phyloP scores from a whole-genome alignment of 2,329 filamentous ascomycete genomes.

The Emmonsiellopsis sp. region DNA sequence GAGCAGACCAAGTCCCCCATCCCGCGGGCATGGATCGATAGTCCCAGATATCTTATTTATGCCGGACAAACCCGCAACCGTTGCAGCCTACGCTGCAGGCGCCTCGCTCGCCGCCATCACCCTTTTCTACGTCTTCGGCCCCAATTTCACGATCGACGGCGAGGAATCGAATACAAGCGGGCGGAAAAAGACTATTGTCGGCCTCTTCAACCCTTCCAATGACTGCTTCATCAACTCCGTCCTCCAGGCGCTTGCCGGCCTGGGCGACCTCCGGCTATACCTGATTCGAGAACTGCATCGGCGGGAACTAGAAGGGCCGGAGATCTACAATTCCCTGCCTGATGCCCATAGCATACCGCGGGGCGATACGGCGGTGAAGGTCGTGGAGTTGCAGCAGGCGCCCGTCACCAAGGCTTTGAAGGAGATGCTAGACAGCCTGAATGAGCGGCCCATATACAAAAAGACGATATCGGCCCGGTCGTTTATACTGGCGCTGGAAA shows the following conservation, averaged over 20 bases:
- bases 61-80: constrained; percentile 73
- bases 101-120: constrained; percentile 91
- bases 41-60: constrained; percentile 38
- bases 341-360: constrained; percentile 25
- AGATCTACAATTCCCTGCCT: constrained; percentile 60
- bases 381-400: constrained; percentile 61
- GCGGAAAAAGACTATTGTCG: constrained; percentile 80
- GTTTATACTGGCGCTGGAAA: constrained; percentile 76
- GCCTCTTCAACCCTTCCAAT: constrained; percentile 82
- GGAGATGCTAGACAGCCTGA: constrained; percentile 82
- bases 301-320: constrained; percentile 65
- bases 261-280: constrained; percentile 82
- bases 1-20: background rate
- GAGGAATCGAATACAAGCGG: constrained; percentile 51
- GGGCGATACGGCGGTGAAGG: constrained; percentile 36
- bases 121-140: constrained; percentile 92
- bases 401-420: constrained; percentile 81
- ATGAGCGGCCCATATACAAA: constrained; percentile 84
- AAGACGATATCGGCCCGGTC: constrained; percentile 85
- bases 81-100: constrained; percentile 88
- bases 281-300: constrained; percentile 85
- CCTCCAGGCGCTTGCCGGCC: constrained; percentile 81
- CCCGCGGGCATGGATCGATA: background rate
- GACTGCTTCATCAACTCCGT: constrained; percentile 97
- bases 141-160: constrained; percentile 91